Base-by-base conservation (phyloP, 495 filamentous ascomycete species). In the Neurospora pannonica region DNA sequence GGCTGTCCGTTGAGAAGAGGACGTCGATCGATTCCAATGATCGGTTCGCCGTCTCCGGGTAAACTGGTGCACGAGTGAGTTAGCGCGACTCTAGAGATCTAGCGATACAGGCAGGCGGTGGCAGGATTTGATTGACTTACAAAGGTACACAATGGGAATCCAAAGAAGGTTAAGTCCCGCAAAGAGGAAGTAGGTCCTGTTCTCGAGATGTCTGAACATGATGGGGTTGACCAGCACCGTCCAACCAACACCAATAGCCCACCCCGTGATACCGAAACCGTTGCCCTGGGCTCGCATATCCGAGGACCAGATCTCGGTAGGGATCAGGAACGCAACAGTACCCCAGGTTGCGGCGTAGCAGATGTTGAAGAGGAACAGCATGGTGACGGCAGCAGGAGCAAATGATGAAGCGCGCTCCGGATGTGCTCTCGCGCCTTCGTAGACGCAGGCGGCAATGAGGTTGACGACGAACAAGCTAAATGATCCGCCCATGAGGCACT, bases 1-100 rank as follows among this genome's bases (percentile, higher is more conserved):
- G 75, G 24, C 40, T 74, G 37, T 76, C 40, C 54, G 75, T 74
- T 15, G 75, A 74, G 78, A 93, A 93, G 79, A 93, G 90, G 72
- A 83, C 84, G 75, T 93, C 91, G 83, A 93, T 90, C 78, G 92
- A 91, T 75, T 94, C 92, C 21, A 94, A 84, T 15, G 87, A 90
- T 71, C 91, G 89, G 75, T 88, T 88, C 6, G 90, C 88, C 0
- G 92, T 94, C 78, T 93, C 91, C 8, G 91, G 92, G 79, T 92
- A 93, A 82, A 92, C 75, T 76, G 75, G 70, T 38, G 17, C 34
- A 38, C 6, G 17, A 38, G 31, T 36, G 40, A 70, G 46, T 76
- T 76, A 76, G 75, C 42, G 71, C 67, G 38, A 21, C 70, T 31
- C 71, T 62, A 28, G 17, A 31, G 21, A 38, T 38, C 69, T 9